These are phyloP conservation scores for Russula brevipes DNA, from an alignment of 768 basidiomycete species.

Conservation along the genomic window DNA sequence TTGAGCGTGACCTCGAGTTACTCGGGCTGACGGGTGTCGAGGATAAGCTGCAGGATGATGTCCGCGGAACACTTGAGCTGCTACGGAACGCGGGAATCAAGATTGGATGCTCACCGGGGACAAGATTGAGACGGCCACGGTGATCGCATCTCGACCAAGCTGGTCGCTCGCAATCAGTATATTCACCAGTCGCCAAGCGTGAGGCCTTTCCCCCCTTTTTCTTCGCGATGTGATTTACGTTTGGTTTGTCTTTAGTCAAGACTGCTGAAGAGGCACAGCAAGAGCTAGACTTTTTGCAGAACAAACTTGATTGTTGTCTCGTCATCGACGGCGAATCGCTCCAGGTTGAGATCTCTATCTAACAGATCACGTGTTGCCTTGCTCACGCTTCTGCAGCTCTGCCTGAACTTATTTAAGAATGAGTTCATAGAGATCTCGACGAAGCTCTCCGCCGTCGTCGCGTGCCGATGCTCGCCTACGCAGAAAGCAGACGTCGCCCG, in stretches of 20 bases:
- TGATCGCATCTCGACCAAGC: slow-evolving; percentile 95
- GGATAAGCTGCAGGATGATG: slow-evolving; percentile 96
- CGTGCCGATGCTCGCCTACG: slow-evolving; percentile 96
- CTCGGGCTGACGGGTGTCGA: slow-evolving; percentile 97
- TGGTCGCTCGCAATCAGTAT: slow-evolving; percentile 94
- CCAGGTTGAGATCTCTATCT: slow-evolving; percentile 49
- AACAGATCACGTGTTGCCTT: neutral
- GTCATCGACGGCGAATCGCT: slow-evolving; percentile 98
- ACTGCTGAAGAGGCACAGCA: slow-evolving; percentile 77
- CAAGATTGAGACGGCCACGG: slow-evolving; percentile 97
- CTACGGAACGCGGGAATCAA: slow-evolving; percentile 93
- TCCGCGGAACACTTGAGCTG: slow-evolving; percentile 87
- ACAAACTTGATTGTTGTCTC: slow-evolving; percentile 93
- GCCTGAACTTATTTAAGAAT: slow-evolving; percentile 81
- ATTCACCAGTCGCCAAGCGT: slow-evolving; percentile 97
- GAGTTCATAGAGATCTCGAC: slow-evolving; percentile 97
- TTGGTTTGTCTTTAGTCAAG: slow-evolving; percentile 52
- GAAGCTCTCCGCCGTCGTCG: slow-evolving; percentile 92
- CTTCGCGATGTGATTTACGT: neutral
- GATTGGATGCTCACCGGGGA: slow-evolving; percentile 99
- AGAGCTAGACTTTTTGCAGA: slow-evolving; percentile 89
- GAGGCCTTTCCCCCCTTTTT: slow-evolving; percentile 25
- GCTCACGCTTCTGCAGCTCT: slow-evolving; percentile 52
- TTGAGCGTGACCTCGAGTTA: slow-evolving; percentile 89
- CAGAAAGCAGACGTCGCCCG: slow-evolving; percentile 98